Conservation (phyloP, 2,329 filamentous ascomycete species). For the Davidsoniella neocaledoniae region DNA sequence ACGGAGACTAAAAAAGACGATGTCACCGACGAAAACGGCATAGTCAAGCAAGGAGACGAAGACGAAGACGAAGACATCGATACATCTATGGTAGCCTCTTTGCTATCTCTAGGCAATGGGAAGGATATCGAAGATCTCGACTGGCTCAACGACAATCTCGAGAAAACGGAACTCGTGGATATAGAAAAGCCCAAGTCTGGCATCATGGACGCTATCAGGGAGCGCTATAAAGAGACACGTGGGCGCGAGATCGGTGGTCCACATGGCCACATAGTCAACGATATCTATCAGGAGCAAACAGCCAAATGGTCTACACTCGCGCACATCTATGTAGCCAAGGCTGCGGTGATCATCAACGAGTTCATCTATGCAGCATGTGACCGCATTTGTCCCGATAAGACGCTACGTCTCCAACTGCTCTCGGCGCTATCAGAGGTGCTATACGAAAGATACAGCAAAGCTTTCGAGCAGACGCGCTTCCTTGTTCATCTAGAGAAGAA, state of each 20-base stretch:
- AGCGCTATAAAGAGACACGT: slow-evolving; percentile 15
- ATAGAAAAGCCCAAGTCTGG: slow-evolving; percentile 1
- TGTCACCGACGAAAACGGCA: background rate
- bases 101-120: too few relatives aligned
- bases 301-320: slow-evolving; percentile 18
- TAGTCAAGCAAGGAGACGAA: background rate
- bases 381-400: slow-evolving; percentile 14
- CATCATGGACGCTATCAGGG: slow-evolving; percentile 16
- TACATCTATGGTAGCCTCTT: too few relatives aligned
- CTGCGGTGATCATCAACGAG: slow-evolving; percentile 17
- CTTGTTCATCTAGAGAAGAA: slow-evolving; percentile 18
- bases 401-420: slow-evolving; percentile 13
- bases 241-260: slow-evolving; percentile 16
- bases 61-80: background rate
- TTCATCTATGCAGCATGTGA: slow-evolving; percentile 17
- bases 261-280: slow-evolving; percentile 14
- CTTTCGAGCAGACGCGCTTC: slow-evolving; percentile 15
- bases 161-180: background rate
- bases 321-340: slow-evolving; percentile 16
- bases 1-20: too few relatives aligned
- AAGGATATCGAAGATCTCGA: background rate
- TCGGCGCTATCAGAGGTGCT: slow-evolving; percentile 15
- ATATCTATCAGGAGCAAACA: slow-evolving; percentile 19
- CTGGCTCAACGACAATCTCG: too few relatives aligned
- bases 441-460: slow-evolving; percentile 15